Evolutionary conservation across 1,284 basidiomycete genomes (phyloP).

Genomic region (Ceratobasidium sp.): DNA sequence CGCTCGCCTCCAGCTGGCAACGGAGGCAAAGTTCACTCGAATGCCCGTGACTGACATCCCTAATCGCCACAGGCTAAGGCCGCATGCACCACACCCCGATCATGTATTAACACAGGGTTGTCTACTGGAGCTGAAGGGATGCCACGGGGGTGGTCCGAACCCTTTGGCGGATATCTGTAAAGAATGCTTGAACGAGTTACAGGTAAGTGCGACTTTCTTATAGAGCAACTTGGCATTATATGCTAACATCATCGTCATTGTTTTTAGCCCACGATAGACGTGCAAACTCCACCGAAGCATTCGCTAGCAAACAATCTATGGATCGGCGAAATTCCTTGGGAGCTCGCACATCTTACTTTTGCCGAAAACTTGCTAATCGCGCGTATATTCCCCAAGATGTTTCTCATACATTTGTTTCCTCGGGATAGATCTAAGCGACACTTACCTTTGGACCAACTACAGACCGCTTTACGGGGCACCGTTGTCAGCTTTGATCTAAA

Average conservation of each 20-base stretch:
- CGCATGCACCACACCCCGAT: not conserved
- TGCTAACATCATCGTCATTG: not conserved
- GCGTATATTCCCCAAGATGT: conserved; percentile 53
- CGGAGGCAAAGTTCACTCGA: too few relatives aligned
- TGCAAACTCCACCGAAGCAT: conserved; percentile 48
- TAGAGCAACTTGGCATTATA: not conserved
- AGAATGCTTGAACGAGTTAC: not conserved
- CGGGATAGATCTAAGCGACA: conserved; percentile 49
- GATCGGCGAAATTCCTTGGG: conserved; percentile 56
- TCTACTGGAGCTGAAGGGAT: conserved; percentile 6
- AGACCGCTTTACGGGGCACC: conserved; percentile 56
- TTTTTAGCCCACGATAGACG: not conserved
- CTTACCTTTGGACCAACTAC: conserved; percentile 50
- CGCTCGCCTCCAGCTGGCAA: not conserved
- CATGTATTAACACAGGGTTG: not conserved
- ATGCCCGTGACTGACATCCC: not conserved
- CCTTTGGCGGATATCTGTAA: not conserved
- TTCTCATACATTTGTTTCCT: conserved; percentile 57
- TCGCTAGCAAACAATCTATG: conserved; percentile 58
- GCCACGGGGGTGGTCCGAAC: not conserved
- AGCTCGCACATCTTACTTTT: conserved; percentile 53
- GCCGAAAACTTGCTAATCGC: conserved; percentile 55
- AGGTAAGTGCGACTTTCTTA: not conserved
- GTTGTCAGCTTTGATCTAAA: conserved; percentile 57
- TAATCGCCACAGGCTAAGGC: not conserved